Evolutionary conservation across 106 monocot genomes (phyloP), one percentile per base, ranked within the genome.

Genomic region (Dactylorhiza incarnata): DNA sequence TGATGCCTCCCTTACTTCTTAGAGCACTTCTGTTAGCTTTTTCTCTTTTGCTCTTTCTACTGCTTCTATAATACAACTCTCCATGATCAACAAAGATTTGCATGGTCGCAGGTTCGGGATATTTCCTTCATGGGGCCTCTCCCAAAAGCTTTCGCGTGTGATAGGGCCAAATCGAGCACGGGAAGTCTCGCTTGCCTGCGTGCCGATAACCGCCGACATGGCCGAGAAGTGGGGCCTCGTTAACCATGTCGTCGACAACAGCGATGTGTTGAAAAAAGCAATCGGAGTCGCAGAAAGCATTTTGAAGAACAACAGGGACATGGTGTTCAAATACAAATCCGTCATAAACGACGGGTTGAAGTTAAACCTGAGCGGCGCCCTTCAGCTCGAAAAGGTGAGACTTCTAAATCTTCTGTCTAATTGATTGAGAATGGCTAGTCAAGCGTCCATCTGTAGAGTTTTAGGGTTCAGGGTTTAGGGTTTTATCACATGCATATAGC

Each of bases 101-200:
- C 6, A 14, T 19, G 23, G 78, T 37, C 3, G 71, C 82, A 93
- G 94, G 75, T 94, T 99, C 76, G 94, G 97, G 17, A 89, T 99
- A 71, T 94, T 94, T 75, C 97, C 97, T 22, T 94, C 97, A 1
- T 99, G 94, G 97, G 97, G 97, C 11, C 91, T 99, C n/a, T 96
- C 97, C 49, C 94, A 94, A 54, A 99, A 94, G 83, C 89, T 99
- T 0, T 80, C 89, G 0, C 89, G 91, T 2, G 49, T 94, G 0
- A 91, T 99, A 51, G 97, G 97, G 55, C 79, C 80, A 29, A 94
- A 78, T 73, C 82, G 91, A 56, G 94, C 97, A 17, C 82, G 94
- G 52, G 84, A 91, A 75, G 86, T 85, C 12, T 94, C 97, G 3
- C 84, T 91, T 20, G 89, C 84, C 29, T 83, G 85, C 16, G 83